Evolutionary conservation across 768 basidiomycete species (phyloP), one percentile per base, ranked within the genome.

Genomic region (Naganishia onofrii): DNA sequence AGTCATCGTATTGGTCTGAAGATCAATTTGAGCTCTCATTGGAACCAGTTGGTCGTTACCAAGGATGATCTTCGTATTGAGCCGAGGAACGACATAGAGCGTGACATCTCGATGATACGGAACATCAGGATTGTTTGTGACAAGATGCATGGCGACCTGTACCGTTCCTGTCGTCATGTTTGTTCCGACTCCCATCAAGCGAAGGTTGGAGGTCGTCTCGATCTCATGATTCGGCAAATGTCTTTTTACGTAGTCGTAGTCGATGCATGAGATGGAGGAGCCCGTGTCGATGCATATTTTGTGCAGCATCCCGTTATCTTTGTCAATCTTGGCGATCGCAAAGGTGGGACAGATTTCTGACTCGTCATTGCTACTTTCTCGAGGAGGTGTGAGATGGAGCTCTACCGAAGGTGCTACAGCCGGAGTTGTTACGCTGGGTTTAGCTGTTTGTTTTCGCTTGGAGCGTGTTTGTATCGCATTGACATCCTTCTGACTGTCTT

Each of bases 191-290:
- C 64, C 64, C 46, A 44, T 46, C n/a, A 48, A 29, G 42, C n/a
- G 64, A 46, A 36, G 46, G 46, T 28, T 34, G 29, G 55, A 57
- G 7, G 28, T 36, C 12, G 26, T 17, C 7, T 21, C 17, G 55
- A 57, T 57, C 21, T 36, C 29, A 6, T 19, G 19, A 19, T 57
- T 29, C 28, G 55, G 55, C 28, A 57, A 29, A 29, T 57, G 17
- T 6, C 38, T 46, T 46, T 48, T 44, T 26, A 31, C 64, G 48
- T 66, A 66, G 23, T 28, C 44, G 23, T 26, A 8, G 23, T 68
- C 67, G 31, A 68, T 68, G 19, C 55, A 42, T n/a, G 67, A 68
- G 28, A 68, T 68, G 23, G 54, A 56, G 12, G 54, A 51, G 13
- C 67, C 67, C 3, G 31, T 68, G 17, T 68, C 67, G 12, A 68